Base-by-base conservation (phyloP, 371 early-diverging fungal genomes). In the Sporodiniella umbellata region DNA sequence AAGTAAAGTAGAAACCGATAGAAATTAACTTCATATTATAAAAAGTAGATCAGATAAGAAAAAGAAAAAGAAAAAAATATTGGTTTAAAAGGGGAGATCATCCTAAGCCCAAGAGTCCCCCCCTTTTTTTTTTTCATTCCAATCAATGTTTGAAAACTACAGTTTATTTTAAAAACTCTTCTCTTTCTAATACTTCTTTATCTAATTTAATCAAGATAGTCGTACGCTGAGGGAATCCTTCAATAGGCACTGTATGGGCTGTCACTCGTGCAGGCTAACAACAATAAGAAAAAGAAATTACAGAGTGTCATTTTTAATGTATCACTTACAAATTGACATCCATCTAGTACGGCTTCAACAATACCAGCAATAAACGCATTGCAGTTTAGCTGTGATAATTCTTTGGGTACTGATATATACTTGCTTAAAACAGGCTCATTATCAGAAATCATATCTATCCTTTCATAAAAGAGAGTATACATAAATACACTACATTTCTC, bases 171-270 rank as follows among this genome's bases (percentile, higher is more conserved):
- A 87, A 65, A 23, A 80, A 75, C 56, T 87, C 84, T 61, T 92
- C 92, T 59, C 90, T 79, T 45, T 84, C 81, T 58, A 92, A 63
- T 12, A 91, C 88, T 37, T 86, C 85, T 56, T 74, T 72, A 62
- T 93, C 94, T 58, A 98, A 83, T 68, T 98, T 97, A 66, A 98
- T 93, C 54, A 98, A 66, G 18, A 96, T 86, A 3, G 96, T 95
- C 1, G 96, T 95, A 31, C 94, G 76, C 44, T 86, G 72, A 18
- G 98, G 98, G 64, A 78, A 87, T n/a, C 87, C 89, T n/a, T 93
- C 94, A 21, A 79, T 83, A 21, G 93, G 93, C 3, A 93, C 88
- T 1, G 94, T 85, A 59, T 96, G 97, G 12, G 97, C 95, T 15
- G 95, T 92, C 19, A 98, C 98, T 28, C 92, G 78, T 4, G 94